Percentiles rank a stretch among this genome's conserved stretches.
Evolutionary conservation across 2,329 filamentous ascomycete species (phyloP).

Genomic region (Penicillium hesseltinei): DNA sequence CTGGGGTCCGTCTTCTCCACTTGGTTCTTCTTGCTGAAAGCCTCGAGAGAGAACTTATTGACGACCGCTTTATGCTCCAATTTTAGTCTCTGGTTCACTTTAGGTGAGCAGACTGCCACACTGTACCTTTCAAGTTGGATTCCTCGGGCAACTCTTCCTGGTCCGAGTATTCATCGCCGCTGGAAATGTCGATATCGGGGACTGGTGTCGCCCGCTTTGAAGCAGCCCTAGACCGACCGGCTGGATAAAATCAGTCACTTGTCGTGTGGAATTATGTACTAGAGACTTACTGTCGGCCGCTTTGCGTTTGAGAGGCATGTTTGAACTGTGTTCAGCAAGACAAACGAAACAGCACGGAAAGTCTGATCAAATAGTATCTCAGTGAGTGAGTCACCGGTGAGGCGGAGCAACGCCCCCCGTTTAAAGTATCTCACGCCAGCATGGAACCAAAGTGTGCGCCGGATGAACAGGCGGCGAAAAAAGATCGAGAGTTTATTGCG

Average conservation of each 20-base stretch:
- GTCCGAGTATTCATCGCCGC: slow-evolving; percentile 59
- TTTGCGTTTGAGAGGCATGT: slow-evolving; percentile 72
- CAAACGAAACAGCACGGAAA: not conserved
- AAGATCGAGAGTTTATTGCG: not conserved
- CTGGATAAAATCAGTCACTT: slow-evolving; percentile 33
- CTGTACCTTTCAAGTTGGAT: slow-evolving; percentile 48
- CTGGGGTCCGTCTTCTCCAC: slow-evolving; percentile 51
- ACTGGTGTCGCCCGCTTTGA: slow-evolving; percentile 51
- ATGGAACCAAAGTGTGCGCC: slow-evolving; percentile 20
- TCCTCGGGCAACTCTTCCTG: slow-evolving; percentile 51
- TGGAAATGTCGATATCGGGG: slow-evolving; percentile 47
- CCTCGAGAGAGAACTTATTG: slow-evolving; percentile 54
- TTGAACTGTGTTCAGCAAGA: slow-evolving; percentile 4
- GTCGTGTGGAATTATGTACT: slow-evolving; percentile 21
- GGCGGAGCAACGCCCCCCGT: slow-evolving; percentile 16
- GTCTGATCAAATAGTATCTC: not conserved
- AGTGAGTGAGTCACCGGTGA: slow-evolving; percentile 1
- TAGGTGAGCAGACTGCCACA: slow-evolving; percentile 15
- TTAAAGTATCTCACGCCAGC: slow-evolving; percentile 15
- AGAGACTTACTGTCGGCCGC: slow-evolving; percentile 52
- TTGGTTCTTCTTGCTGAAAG: slow-evolving; percentile 50
- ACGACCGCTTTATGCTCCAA: slow-evolving; percentile 42
- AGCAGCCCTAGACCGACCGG: slow-evolving; percentile 46
- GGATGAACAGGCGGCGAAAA: slow-evolving; percentile 15
- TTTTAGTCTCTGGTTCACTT: slow-evolving; percentile 24